phyloP scores from a whole-genome alignment of 2,329 filamentous ascomycete species.

The Colletotrichum spaethianum region DNA sequence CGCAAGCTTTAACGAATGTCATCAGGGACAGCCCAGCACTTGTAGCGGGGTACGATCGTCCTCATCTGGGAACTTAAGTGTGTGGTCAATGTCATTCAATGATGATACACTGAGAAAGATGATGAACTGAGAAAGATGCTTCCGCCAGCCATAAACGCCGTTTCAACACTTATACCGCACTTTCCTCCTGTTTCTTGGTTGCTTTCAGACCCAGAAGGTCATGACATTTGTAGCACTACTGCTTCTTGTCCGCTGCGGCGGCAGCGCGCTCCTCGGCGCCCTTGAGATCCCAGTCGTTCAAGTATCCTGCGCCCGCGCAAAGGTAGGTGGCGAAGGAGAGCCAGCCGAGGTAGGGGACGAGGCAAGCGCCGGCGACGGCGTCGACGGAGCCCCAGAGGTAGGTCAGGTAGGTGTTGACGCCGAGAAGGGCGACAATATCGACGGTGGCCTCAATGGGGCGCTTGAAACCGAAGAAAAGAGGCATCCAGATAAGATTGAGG shows the following conservation, averaged over 20 bases:
- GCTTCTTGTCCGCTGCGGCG: constrained; percentile 43
- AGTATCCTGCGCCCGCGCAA: constrained; percentile 75
- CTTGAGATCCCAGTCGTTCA: constrained; percentile 77
- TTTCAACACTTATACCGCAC: not conserved
- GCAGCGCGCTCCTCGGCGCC: constrained; percentile 44
- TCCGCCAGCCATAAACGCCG: constrained; percentile 12
- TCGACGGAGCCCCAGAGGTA: constrained; percentile 85
- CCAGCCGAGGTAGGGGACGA: constrained; percentile 90
- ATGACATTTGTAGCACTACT: constrained; percentile 38
- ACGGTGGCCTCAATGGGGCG: constrained; percentile 80
- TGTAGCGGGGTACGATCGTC: not conserved
- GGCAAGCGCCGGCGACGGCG: constrained; percentile 77
- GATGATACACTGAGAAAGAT: not conserved
- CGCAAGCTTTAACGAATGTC: too few species aligned
- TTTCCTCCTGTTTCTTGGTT: too few species aligned
- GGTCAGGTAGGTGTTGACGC: constrained; percentile 80
- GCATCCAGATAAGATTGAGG: constrained; percentile 92
- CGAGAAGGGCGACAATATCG: constrained; percentile 81
- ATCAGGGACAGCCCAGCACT: too few species aligned
- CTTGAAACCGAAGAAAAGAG: constrained; percentile 87
- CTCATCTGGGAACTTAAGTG: not conserved
- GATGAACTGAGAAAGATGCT: not conserved
- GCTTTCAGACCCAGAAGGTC: not conserved
- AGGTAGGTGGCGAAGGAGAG: constrained; percentile 90
- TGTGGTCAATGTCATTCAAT: constrained; percentile 5